phyloP scores from a whole-genome alignment of 148 eudicot species.

The Gaultheria prostrata region DNA sequence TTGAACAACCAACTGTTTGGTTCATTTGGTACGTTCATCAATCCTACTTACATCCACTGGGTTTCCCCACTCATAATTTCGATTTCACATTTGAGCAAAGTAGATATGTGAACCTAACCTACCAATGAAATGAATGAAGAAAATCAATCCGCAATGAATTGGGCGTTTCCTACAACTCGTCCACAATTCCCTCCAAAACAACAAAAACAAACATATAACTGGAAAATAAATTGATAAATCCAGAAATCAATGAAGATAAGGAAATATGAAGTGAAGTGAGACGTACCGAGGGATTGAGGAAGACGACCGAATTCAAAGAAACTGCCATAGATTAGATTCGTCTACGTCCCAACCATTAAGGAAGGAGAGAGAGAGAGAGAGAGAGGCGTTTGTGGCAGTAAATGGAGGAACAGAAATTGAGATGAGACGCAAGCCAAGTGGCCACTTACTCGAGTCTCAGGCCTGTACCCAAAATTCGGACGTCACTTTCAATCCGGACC shows the following conservation, averaged over 20 bases:
- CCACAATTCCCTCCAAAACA: no score
- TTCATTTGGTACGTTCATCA: no score
- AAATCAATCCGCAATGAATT: not conserved
- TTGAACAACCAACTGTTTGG: no score
- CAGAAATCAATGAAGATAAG: not conserved
- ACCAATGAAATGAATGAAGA: not conserved
- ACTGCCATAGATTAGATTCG: conserved; percentile 38
- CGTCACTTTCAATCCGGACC: no score
- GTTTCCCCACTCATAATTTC: not conserved
- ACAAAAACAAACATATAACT: not conserved
- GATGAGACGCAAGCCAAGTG: not conserved
- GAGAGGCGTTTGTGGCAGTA: conserved; percentile 19
- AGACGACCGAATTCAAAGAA: conserved; percentile 52
- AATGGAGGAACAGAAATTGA: conserved; percentile 3
- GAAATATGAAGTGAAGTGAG: not conserved
- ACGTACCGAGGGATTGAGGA: conserved; percentile 39
- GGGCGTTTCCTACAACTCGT: not conserved
- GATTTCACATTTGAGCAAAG: not conserved
- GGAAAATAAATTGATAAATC: not conserved
- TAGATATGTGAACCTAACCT: not conserved
- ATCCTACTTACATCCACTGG: not conserved
- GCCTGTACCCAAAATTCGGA: no score
- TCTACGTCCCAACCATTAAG: conserved; percentile 39
- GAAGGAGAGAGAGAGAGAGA: conserved; percentile 12
- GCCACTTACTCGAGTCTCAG: not conserved